These are phyloP conservation scores for Phyllosticta paracitricarpa DNA, from an alignment of 2,329 filamentous ascomycete genomes.

Conservation along the genomic window DNA sequence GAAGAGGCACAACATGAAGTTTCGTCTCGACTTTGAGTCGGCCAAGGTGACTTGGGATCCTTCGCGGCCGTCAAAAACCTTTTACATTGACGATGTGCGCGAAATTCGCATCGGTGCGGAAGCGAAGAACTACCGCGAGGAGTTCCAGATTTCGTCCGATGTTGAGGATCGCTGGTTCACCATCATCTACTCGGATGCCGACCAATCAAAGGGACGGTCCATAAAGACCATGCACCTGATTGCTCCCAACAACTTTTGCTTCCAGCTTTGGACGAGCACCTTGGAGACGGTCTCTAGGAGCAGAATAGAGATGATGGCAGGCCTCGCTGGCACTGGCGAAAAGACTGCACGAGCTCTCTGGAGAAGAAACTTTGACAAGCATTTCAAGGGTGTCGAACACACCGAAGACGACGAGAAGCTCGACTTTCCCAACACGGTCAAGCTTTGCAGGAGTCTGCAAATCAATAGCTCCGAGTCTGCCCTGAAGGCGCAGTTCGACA, in stretches of 20 bases:
- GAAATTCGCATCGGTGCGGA: slow-evolving; percentile 78
- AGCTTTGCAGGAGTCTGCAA: slow-evolving; percentile 78
- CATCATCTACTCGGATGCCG: slow-evolving; percentile 72
- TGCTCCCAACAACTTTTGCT: slow-evolving; percentile 60
- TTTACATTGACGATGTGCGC: slow-evolving; percentile 92
- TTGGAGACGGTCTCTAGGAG: slow-evolving; percentile 77
- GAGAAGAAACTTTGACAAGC: slow-evolving; percentile 70
- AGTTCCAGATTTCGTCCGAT: slow-evolving; percentile 60
- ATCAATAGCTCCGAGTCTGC: slow-evolving; percentile 77
- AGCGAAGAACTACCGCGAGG: slow-evolving; percentile 79
- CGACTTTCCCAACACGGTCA: slow-evolving; percentile 67
- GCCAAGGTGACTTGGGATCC: slow-evolving; percentile 86
- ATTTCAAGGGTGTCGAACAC: slow-evolving; percentile 45
- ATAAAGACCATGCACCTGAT: slow-evolving; percentile 81
- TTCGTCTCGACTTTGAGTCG: slow-evolving; percentile 71
- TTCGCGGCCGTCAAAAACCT: slow-evolving; percentile 65
- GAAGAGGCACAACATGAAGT: slow-evolving; percentile 63
- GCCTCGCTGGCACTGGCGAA: slow-evolving; percentile 65
- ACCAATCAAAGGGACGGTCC: slow-evolving; percentile 59
- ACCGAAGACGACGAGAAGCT: slow-evolving; percentile 57
- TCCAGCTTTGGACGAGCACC: slow-evolving; percentile 72
- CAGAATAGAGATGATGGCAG: slow-evolving; percentile 82
- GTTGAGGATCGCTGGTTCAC: slow-evolving; percentile 74
- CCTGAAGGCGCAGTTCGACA: slow-evolving; percentile 62
- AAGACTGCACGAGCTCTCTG: slow-evolving; percentile 76